Percentiles rank a stretch among this genome's conserved stretches.
These are phyloP conservation scores for Coniosporium tulheliwenetii DNA, from an alignment of 2,329 filamentous ascomycete species.

Conservation along the genomic window DNA sequence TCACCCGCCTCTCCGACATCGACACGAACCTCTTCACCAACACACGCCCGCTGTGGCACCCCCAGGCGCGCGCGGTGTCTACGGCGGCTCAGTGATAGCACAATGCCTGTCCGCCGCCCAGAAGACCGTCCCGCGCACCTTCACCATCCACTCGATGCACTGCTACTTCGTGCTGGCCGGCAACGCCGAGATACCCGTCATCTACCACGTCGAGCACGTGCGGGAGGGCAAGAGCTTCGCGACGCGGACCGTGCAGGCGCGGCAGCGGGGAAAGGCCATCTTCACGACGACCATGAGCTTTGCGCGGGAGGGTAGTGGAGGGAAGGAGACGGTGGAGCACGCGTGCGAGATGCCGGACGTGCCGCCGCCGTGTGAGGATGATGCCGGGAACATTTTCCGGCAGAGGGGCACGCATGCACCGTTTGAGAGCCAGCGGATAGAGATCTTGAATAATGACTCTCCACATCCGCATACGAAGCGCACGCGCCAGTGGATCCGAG, in stretches of 20 bases:
- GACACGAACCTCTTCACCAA: constrained; percentile 92
- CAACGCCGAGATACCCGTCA: constrained; percentile 65
- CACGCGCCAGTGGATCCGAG: constrained; percentile 54
- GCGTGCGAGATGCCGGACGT: constrained; percentile 37
- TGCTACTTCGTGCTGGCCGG: constrained; percentile 97
- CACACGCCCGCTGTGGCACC: constrained; percentile 80
- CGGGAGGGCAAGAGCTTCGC: constrained; percentile 80
- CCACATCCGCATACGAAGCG: constrained; percentile 48
- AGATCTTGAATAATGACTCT: constrained; percentile 37
- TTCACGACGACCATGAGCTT: constrained; percentile 95
- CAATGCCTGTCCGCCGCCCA: constrained; percentile 82
- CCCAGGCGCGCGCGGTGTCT: constrained; percentile 87
- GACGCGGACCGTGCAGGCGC: constrained; percentile 88
- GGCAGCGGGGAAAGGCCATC: constrained; percentile 76
- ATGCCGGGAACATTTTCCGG: constrained; percentile 14
- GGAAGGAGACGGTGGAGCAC: constrained; percentile 47
- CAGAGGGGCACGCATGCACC: constrained; percentile 26
- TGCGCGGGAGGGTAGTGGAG: constrained; percentile 47
- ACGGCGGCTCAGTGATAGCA: constrained; percentile 82
- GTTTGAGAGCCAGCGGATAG: constrained; percentile 41
- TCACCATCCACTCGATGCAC: constrained; percentile 89
- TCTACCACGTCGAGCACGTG: constrained; percentile 91
- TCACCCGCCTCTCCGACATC: constrained; percentile 63
- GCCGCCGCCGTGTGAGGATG: constrained; percentile 24
- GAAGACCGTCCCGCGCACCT: constrained; percentile 65